Evolutionary conservation across 257 asterid species (phyloP).

Genomic region (Buddleja alternifolia): DNA sequence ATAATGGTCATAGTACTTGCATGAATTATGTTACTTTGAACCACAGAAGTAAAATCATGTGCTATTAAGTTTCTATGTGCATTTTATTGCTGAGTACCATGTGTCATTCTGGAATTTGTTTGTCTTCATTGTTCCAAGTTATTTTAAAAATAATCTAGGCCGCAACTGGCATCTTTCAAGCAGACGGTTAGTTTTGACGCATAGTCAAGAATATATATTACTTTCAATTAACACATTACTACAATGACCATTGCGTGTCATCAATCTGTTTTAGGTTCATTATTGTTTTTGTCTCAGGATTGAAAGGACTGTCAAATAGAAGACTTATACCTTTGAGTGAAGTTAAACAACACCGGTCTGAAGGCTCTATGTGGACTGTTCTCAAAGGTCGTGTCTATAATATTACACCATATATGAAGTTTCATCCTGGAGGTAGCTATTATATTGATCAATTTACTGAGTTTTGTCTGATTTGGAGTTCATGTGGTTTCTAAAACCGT

Average conservation of each 20-base stretch:
- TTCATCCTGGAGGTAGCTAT: slow-evolving; percentile 94
- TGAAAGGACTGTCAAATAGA: slow-evolving; percentile 79
- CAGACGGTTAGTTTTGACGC: not conserved
- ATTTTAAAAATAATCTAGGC: not conserved
- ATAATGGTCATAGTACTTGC: not conserved
- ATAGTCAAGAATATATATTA: not conserved
- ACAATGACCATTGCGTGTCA: too few species aligned
- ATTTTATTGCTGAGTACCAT: not conserved
- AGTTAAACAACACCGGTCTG: slow-evolving; percentile 82
- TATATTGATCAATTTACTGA: not conserved
- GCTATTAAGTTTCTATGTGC: not conserved
- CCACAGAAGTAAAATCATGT: not conserved
- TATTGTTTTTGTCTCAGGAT: slow-evolving; percentile 50
- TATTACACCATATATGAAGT: slow-evolving; percentile 87
- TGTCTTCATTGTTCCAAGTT: slow-evolving; percentile 7
- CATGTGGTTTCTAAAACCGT: not conserved
- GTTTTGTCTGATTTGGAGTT: not conserved
- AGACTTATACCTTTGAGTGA: slow-evolving; percentile 75
- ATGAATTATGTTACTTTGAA: slow-evolving; percentile 9
- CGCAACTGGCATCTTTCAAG: not conserved
- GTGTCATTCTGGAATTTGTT: not conserved
- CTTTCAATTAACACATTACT: not conserved
- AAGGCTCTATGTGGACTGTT: slow-evolving; percentile 94
- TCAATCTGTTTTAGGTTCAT: slow-evolving; percentile 8
- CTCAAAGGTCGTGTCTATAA: slow-evolving; percentile 94